Base-by-base conservation (phyloP, 2,329 filamentous ascomycete genomes). In the Colletotrichum somersetense region DNA sequence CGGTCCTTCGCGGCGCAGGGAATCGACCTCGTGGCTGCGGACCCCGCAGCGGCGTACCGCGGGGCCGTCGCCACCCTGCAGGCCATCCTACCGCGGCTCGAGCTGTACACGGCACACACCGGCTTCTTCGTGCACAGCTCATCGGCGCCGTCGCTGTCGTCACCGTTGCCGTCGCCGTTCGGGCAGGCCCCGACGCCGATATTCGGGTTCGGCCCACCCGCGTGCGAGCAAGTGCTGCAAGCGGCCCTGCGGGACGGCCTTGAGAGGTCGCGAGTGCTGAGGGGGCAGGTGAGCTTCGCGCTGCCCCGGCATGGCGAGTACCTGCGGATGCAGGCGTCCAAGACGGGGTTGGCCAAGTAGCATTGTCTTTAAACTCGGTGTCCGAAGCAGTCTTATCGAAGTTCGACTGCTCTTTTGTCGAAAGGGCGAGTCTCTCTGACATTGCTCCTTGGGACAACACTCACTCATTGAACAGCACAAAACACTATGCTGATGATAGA, bases 31-130 rank as follows among this genome's bases (percentile, higher is more conserved):
- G 56, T 61, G 2, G 66, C 59, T 0, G 14, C 46, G 40, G 59
- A 61, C 0, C 66, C 66, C 5, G 59, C 48, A 33, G 35, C 56
- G 16, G 66, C 59, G 1, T 72, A 69, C 55, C 55, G 59, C n/a
- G 70, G 66, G 2, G 69, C 66, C 35, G 66, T 55, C 3, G 61
- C 66, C 14, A 30, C 62, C 5, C 59, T 72, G 14, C 59, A 69
- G 66, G 53, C 59, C 2, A 46, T 59, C 5, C 38, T 70, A 55
- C 55, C 55, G 23, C 48, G 56, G 38, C 46, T 72, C 30, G 59
- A 64, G 40, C 26, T 72, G 14, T 72, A 69, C 66, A 72, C 70
- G 0, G 57, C 50, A 4, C 70, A 72, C 66, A 61, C 66, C 3
- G 58, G 30, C 35, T 50, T 40, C 40, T 42, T 53, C 48, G 35